Conservation (phyloP, 495 filamentous ascomycete genomes). For the Penicillium ochrochloron region DNA sequence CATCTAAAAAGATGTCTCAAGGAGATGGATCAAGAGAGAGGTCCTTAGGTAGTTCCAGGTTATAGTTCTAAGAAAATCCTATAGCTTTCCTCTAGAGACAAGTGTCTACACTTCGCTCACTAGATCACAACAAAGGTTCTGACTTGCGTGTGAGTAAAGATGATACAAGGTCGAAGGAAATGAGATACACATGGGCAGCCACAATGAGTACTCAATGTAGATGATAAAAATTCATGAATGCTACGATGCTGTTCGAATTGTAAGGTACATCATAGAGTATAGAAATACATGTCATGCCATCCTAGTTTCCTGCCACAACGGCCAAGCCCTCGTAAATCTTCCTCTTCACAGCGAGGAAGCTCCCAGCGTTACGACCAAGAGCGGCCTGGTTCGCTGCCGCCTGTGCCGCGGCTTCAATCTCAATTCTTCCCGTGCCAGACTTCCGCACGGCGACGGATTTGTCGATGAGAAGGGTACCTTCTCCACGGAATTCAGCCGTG, state of each 20-base stretch:
- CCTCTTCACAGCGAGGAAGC: conserved; percentile 76
- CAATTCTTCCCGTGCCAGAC: conserved; percentile 80
- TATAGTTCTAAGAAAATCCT: too few species aligned
- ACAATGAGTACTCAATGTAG: too few species aligned
- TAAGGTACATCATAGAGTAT: neutral
- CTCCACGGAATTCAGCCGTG: conserved; percentile 89
- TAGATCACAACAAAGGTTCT: too few species aligned
- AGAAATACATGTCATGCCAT: conserved; percentile 9
- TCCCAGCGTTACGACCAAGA: conserved; percentile 49
- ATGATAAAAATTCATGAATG: neutral
- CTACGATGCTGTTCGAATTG: neutral
- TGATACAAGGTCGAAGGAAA: too few species aligned
- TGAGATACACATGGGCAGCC: too few species aligned
- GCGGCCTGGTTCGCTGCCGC: conserved; percentile 40
- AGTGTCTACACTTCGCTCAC: too few species aligned
- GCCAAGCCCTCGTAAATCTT: conserved; percentile 86
- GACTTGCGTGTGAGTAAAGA: too few species aligned
- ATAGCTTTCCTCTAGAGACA: too few species aligned
- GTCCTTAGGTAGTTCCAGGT: too few species aligned
- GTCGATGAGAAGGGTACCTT: conserved; percentile 89
- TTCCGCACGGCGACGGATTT: conserved; percentile 88
- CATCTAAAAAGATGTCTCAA: too few species aligned
- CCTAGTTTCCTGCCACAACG: conserved; percentile 71
- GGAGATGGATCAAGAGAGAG: too few species aligned
- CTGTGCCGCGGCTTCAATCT: conserved; percentile 77